phyloP scores from a whole-genome alignment of 768 basidiomycete species.

The Boletus eberwhitei region DNA sequence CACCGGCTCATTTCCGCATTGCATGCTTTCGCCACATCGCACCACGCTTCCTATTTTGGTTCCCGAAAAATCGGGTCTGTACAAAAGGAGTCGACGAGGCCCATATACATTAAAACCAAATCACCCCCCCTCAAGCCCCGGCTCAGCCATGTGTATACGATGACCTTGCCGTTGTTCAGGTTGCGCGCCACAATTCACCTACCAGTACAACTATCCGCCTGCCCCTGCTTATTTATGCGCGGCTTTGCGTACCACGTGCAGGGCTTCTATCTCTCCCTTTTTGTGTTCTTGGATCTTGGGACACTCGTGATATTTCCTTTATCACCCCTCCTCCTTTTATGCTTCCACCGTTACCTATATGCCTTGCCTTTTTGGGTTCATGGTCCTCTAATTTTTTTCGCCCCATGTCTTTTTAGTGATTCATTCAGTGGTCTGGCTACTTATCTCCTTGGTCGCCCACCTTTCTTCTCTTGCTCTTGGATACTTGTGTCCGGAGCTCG shows the following conservation, averaged over 20 bases:
- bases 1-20: slow-evolving; percentile 34
- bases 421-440: slow-evolving; percentile 17
- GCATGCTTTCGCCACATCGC: slow-evolving; percentile 43
- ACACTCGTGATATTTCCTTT: slow-evolving; percentile 26
- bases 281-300: slow-evolving; percentile 45
- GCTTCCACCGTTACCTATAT: slow-evolving; percentile 17
- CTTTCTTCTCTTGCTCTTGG: background rate
- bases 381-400: slow-evolving; percentile 19
- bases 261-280: slow-evolving; percentile 28
- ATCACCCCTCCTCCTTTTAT: slow-evolving; percentile 12
- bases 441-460: slow-evolving; percentile 13
- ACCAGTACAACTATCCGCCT: slow-evolving; percentile 20
- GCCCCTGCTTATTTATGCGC: slow-evolving; percentile 34
- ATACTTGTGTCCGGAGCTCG: background rate
- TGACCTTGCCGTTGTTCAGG: slow-evolving; percentile 18
- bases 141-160: slow-evolving; percentile 35
- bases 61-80: slow-evolving; percentile 34
- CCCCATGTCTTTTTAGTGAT: slow-evolving; percentile 29
- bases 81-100: slow-evolving; percentile 37
- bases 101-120: slow-evolving; percentile 29
- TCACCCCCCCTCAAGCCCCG: slow-evolving; percentile 17
- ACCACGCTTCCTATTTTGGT: slow-evolving; percentile 34
- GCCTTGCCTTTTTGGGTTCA: slow-evolving; percentile 21
- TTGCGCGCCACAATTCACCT: slow-evolving; percentile 24
- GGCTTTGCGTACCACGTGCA: slow-evolving; percentile 21